phyloP scores from a whole-genome alignment of 2,329 filamentous ascomycete genomes.

The Didymella pomorum region DNA sequence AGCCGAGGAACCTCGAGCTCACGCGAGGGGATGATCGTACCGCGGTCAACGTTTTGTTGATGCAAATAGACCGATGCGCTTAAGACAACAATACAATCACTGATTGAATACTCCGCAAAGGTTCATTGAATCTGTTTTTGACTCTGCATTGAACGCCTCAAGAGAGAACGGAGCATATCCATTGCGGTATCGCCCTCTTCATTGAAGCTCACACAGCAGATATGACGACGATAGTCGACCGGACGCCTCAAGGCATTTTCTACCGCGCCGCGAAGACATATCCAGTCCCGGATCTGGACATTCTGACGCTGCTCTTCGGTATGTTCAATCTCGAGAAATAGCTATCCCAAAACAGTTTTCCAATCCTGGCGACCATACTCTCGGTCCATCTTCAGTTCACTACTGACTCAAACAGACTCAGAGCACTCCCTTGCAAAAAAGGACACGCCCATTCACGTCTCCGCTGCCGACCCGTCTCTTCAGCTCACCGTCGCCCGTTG shows the following conservation, averaged over 20 bases:
- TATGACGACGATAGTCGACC: conserved; percentile 48
- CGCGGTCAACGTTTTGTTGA: neutral
- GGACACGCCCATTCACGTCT: conserved; percentile 63
- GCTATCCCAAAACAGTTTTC: neutral
- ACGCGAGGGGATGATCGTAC: conserved; percentile 3
- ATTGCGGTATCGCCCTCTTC: neutral
- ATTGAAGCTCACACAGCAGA: neutral
- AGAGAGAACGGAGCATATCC: neutral
- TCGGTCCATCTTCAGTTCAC: neutral
- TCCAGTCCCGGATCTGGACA: conserved; percentile 49
- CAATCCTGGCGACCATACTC: neutral
- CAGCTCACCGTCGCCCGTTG: conserved; percentile 62
- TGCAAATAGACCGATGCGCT: neutral
- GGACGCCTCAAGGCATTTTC: conserved; percentile 39
- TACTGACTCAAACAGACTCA: conserved; percentile 28
- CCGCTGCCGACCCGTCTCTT: conserved; percentile 64
- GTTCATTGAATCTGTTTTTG: neutral
- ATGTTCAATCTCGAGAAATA: neutral
- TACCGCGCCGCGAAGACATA: conserved; percentile 46
- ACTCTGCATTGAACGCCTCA: neutral
- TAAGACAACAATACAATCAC: neutral
- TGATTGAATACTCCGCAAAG: neutral
- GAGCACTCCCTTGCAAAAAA: conserved; percentile 51
- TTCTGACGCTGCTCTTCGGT: conserved; percentile 55
- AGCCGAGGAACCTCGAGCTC: conserved; percentile 9